Evolutionary conservation across 768 basidiomycete genomes (phyloP).

Genomic region (Tricholoma matsutake): DNA sequence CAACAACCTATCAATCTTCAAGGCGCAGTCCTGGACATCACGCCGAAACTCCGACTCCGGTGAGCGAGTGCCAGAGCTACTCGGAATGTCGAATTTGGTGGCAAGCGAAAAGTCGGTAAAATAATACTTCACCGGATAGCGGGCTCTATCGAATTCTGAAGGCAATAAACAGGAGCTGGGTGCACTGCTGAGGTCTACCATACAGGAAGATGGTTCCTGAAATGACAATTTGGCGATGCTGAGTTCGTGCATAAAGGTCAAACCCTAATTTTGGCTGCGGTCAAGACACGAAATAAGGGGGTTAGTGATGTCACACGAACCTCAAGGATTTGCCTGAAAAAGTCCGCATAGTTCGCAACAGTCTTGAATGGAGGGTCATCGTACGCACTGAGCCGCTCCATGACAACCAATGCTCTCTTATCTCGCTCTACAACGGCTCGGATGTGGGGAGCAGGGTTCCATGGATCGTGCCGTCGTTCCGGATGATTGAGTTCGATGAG

Average conservation of each 20-base stretch:
- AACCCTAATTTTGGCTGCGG: constrained; percentile 28
- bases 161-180: constrained; percentile 17
- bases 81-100: constrained; percentile 13
- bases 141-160: constrained; percentile 14
- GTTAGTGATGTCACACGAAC: constrained; percentile 19
- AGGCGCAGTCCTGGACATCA: constrained; percentile 41
- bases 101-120: constrained; percentile 28
- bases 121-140: constrained; percentile 27
- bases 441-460: constrained; percentile 52
- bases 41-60: constrained; percentile 23
- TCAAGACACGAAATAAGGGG: not conserved
- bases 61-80: constrained; percentile 5
- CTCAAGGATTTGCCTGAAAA: constrained; percentile 50
- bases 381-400: constrained; percentile 43
- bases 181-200: constrained; percentile 41
- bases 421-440: constrained; percentile 41
- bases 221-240: constrained; percentile 35
- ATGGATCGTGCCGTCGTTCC: constrained; percentile 46
- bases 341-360: constrained; percentile 48
- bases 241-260: constrained; percentile 49
- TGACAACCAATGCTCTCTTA: constrained; percentile 39
- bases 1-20: constrained; percentile 36
- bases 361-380: constrained; percentile 43
- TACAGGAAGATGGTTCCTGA: constrained; percentile 33
- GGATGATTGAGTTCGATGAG: constrained; percentile 42